Percentiles rank a stretch among this genome's conserved stretches.
Conservation (phyloP, 768 basidiomycete species). For the Brasilioporus rufonigricans region DNA sequence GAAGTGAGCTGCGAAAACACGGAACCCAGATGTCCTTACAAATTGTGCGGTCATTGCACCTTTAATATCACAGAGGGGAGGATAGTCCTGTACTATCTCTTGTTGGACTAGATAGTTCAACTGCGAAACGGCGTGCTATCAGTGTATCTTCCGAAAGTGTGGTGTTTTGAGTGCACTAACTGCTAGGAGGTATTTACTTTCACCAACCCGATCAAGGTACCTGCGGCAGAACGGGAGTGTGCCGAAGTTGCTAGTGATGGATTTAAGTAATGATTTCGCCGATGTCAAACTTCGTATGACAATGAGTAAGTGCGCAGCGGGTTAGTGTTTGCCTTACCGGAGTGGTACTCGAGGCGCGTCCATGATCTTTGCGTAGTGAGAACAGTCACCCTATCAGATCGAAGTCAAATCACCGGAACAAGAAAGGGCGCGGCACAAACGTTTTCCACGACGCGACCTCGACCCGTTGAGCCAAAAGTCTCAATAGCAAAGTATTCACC, state of each 20-base stretch:
- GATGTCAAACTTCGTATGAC: conserved; percentile 63
- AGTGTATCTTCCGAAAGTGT: neutral
- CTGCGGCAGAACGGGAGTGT: conserved; percentile 94
- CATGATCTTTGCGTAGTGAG: conserved; percentile 80
- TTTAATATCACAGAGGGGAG: conserved; percentile 81
- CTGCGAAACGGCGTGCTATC: conserved; percentile 36
- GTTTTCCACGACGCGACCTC: conserved; percentile 81
- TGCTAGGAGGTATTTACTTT: conserved; percentile 90
- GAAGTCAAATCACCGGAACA: neutral
- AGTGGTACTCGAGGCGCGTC: conserved; percentile 73
- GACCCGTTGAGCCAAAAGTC: conserved; percentile 97
- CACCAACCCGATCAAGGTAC: conserved; percentile 90
- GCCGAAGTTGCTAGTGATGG: conserved; percentile 91
- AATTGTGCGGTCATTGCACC: conserved; percentile 96
- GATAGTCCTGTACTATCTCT: conserved; percentile 89
- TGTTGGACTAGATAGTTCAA: conserved; percentile 87
- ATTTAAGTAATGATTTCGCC: conserved; percentile 81
- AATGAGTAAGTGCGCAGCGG: neutral
- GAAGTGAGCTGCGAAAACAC: conserved; percentile 5
- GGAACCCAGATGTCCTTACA: conserved; percentile 40
- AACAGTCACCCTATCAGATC: conserved; percentile 73
- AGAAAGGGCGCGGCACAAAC: conserved; percentile 38
- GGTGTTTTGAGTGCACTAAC: conserved; percentile 41
- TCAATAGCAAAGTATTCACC: conserved; percentile 99
- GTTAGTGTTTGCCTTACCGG: conserved; percentile 46